Conservation (phyloP, 2,329 filamentous ascomycete species). For the Hypomyces rosellus region DNA sequence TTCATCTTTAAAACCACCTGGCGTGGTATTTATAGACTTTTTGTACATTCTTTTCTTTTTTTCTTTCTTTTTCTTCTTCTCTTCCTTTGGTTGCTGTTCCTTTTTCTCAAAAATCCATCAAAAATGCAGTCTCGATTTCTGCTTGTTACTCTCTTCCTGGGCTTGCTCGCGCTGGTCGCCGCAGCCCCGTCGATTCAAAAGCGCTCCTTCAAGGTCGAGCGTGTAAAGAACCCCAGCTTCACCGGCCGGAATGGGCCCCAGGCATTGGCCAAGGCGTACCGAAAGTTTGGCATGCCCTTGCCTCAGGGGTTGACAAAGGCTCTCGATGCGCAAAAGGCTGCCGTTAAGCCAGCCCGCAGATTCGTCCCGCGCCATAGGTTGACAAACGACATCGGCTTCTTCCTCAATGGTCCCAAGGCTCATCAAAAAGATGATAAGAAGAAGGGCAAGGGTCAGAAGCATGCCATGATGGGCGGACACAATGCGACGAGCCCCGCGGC, state of each 20-base stretch:
- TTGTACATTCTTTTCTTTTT: constrained; percentile 1
- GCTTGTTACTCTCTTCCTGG: constrained; percentile 31
- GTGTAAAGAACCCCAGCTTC: constrained; percentile 50
- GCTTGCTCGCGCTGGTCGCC: constrained; percentile 43
- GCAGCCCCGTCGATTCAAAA: constrained; percentile 39
- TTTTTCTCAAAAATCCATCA: background rate
- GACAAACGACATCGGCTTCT: too few species aligned
- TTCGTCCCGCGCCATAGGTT: background rate
- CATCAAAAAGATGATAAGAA: too few species aligned
- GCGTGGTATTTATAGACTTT: constrained; percentile 5
- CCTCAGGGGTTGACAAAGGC: constrained; percentile 36
- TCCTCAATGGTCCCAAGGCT: too few species aligned
- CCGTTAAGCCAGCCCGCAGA: constrained; percentile 1
- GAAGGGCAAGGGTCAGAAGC: too few species aligned
- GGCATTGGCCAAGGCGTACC: constrained; percentile 59
- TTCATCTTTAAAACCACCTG: constrained; percentile 9
- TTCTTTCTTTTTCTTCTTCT: background rate
- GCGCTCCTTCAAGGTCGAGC: constrained; percentile 56
- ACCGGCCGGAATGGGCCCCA: constrained; percentile 48
- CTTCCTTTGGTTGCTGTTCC: too few species aligned
- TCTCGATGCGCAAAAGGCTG: constrained; percentile 21
- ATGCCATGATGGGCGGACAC: background rate
- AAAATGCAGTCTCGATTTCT: constrained; percentile 15
- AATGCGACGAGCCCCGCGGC: constrained; percentile 3
- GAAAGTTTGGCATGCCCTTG: constrained; percentile 58